Base-by-base conservation (phyloP, 2,329 filamentous ascomycete species). In the Cytospora mali region DNA sequence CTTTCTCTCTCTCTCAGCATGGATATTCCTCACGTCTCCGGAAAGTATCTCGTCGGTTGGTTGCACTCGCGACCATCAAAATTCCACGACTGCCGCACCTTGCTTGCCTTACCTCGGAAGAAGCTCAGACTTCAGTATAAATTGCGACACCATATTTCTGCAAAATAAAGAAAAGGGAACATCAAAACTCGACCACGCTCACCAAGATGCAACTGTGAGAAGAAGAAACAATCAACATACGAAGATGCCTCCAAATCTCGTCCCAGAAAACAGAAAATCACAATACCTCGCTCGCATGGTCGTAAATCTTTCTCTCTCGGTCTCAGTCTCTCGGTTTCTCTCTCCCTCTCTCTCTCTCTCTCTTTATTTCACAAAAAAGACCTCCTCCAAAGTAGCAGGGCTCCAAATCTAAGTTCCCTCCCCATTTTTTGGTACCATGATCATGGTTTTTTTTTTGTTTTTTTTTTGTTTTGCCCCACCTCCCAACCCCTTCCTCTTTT, bases 391-490 rank as follows among this genome's bases (percentile, higher is more conserved):
- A 27, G 25, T 52, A 23, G 35, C 18, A 29, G 31, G 33, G 42
- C 25, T 23, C 25, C 49, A 53, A 29, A 25, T 60, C 58, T 60
- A 60, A 33, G 35, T 27, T 60, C 14, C 58, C 58, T 35, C 29
- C 27, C 39, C 11, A 3, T 54, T 60, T 60, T 60, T 39, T 9
- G 27, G 7, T 6, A 23, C 29, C 13, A 25, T 10, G 18, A 10
- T 25, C 39, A 29, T 27, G 23, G 31, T 51, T 50, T 50, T 51
- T 33, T 21, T 42, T 18, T 55, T 51, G 33, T 27, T 48, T 46
- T 56, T 21, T 29, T 55, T 33, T 48, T 48, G 16, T 51, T 33
- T n/a, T n/a, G n/a, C n/a, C n/a, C n/a, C n/a, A n/a, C n/a, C n/a
- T n/a, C n/a, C n/a, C n/a, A n/a, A n/a, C 31, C 9, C 9, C 31